Percentiles rank a stretch among this genome's conserved stretches.
These are phyloP conservation scores for Russula virescens DNA, from an alignment of 768 basidiomycete species.

Conservation along the genomic window DNA sequence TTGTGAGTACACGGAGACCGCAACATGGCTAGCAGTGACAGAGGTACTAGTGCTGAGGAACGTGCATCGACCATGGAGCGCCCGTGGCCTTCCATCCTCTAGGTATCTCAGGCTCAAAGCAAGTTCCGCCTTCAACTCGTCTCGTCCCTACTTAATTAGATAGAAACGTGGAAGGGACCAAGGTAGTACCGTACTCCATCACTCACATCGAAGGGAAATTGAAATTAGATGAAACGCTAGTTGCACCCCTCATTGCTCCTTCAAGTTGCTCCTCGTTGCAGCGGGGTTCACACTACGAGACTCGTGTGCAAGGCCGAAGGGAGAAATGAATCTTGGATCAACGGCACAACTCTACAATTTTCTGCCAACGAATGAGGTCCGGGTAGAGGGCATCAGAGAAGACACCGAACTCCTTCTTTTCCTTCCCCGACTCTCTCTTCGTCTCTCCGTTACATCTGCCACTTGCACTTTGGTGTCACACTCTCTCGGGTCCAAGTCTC, in stretches of 20 bases:
- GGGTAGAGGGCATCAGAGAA: background rate
- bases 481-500: background rate
- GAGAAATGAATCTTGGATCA: background rate
- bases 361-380: background rate
- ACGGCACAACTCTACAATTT: background rate
- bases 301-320: background rate
- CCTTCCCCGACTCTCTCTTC: background rate
- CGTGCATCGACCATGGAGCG: background rate
- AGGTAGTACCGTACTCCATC: background rate
- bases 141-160: background rate
- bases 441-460: background rate
- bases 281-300: background rate
- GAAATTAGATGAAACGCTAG: background rate
- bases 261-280: background rate
- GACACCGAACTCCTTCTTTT: background rate
- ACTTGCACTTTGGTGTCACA: background rate
- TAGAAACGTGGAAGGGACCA: background rate
- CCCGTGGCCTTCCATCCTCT: background rate
- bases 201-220: slow-evolving; percentile 1
- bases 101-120: background rate
- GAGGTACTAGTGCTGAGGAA: background rate
- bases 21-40: background rate
- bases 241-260: too few relatives aligned
- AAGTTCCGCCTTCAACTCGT: background rate
- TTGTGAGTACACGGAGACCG: background rate